Base-by-base conservation (phyloP, 768 basidiomycete genomes). In the Panaeolus cyanescens region DNA sequence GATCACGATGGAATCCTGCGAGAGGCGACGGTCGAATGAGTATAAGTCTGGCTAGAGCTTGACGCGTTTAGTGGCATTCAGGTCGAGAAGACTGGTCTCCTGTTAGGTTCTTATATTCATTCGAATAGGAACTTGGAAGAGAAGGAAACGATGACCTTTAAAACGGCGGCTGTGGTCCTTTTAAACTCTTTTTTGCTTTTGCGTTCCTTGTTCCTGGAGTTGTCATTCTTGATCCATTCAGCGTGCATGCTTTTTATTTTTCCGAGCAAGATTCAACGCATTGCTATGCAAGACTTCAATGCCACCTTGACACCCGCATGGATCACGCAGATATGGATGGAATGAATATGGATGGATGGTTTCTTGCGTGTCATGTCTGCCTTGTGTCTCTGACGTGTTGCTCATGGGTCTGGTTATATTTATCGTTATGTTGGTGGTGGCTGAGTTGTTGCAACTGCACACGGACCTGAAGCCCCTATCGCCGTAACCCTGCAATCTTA, bases 401-500 rank as follows among this genome's bases (percentile, higher is more conserved):
- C 13, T n/a, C 19, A 20, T 42, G 39, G n/a, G 39, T 20, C 19
- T 20, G 39, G 39, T 20, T 42, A 42, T 20, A 42, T 42, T 20
- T 42, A 42, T 42, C 39, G 39, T 42, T 42, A 42, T 20, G 17
- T 22, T 42, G 12, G 3, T 42, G 39, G 7, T 34, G 33, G 33
- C n/a, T n/a, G n/a, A n/a, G n/a, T n/a, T n/a, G n/a, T n/a, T 50
- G 8, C 25, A 50, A 28, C 45, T 50, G 45, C 45, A 28, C 25
- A 25, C 45, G 45, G 45, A 28, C 45, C 45, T 50, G 45, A 28
- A 30, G 30, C 25, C 45, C 45, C 45, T 50, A 50, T 50, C 45
- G 25, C 45, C 45, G 45, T 50, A 28, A 50, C 45, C 45, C 45
- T 50, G 45, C 45, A 50, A 50, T 50, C 45, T 50, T 50, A 50